A percentile compares a stretch with the other conserved stretches of the same genome.
Evolutionary conservation across 257 asterid species (phyloP).

Genomic region (Lavandula angustifolia): DNA sequence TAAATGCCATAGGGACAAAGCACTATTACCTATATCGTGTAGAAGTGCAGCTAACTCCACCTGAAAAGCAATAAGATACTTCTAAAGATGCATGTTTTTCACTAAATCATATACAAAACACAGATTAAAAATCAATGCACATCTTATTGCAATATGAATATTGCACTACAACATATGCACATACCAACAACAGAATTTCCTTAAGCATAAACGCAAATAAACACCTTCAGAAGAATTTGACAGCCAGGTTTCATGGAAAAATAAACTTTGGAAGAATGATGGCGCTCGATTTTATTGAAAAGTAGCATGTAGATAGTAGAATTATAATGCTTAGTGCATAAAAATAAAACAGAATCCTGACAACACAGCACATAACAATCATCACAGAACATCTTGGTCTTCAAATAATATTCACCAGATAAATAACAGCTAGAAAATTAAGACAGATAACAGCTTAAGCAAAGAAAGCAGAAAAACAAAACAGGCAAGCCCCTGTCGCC

Average conservation of each 20-base stretch:
- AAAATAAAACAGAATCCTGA: neutral
- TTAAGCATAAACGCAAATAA: neutral
- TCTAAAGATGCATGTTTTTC: constrained; percentile 20
- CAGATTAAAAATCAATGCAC: constrained; percentile 12
- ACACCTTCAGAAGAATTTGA: neutral
- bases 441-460: neutral
- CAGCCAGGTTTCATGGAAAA: constrained; percentile 10
- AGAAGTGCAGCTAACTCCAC: constrained; percentile 97
- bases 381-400: neutral
- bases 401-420: constrained; percentile 1
- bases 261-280: neutral
- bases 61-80: constrained; percentile 45
- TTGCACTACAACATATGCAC: neutral
- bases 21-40: constrained; percentile 75
- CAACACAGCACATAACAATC: constrained; percentile 9
- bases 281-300: constrained; percentile 16
- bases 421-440: neutral
- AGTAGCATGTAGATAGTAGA: neutral
- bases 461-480: constrained; percentile 13
- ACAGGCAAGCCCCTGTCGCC: too few species aligned
- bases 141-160: neutral
- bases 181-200: neutral
- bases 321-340: neutral
- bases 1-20: constrained; percentile 5
- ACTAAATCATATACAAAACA: neutral